Base-by-base conservation (phyloP, 2,329 filamentous ascomycete species). In the Aspergillus quadricinctus region DNA sequence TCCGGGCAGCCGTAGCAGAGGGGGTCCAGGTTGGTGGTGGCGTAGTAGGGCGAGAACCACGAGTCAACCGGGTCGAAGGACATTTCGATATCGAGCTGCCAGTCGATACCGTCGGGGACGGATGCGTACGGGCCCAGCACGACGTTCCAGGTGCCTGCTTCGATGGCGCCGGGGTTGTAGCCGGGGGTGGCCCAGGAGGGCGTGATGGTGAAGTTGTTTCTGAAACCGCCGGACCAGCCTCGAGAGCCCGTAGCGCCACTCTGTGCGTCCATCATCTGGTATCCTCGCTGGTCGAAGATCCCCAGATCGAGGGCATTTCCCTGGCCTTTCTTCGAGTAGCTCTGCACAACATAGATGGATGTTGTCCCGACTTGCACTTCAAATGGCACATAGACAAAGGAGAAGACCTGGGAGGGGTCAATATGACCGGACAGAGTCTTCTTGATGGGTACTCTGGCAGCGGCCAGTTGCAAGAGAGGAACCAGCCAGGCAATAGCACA, bases 371-470 rank as follows among this genome's bases (percentile, higher is more conserved):
- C 14, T 37, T 37, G 14, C 31, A 37, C 31, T 37, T 37, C 31
- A 7, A 37, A 37, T 17, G 31, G 31, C 56, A 37, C 63, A 48
- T 65, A 66, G 49, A 64, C 61, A 50, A 63, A 66, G 35, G 58
- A 58, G 45, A 63, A 57, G 37, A 65, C 55, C 45, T 64, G 35
- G 27, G 59, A 57, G 6, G 59, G 49, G 25, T 62, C 50, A 25
- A 49, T 54, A 14, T 54, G 52, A 1, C 51, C 51, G 2, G 51
- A 64, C 48, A 66, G 50, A 29, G 53, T 53, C 17, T 37, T 46
- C 56, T 56, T 59, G 52, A 60, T 54, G 19, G 57, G 31, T 37
- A 14, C 31, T 37, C 31, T 6, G 31, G 31, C 31, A 17, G 31
- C 31, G 5, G 31, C 31, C 31, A 37, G 31, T 37, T 37, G 14